These are phyloP conservation scores for Phialophora macrospora DNA, from an alignment of 2,329 filamentous ascomycete species.

Conservation along the genomic window DNA sequence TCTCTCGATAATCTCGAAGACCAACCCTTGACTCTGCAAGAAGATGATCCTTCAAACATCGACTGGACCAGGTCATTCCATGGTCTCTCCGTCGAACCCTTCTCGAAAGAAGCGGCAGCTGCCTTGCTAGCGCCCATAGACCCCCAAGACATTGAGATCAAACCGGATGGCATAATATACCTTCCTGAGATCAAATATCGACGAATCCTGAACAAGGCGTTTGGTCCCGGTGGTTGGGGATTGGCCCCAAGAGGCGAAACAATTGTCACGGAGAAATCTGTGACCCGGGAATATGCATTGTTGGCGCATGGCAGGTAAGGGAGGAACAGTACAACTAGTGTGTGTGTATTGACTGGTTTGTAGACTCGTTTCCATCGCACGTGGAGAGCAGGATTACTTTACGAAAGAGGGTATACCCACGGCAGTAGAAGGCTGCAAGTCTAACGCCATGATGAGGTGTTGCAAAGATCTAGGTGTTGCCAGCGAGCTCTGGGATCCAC, in stretches of 20 bases:
- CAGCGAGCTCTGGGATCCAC: constrained; percentile 93
- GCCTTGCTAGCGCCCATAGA: constrained; percentile 71
- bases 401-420: constrained; percentile 86
- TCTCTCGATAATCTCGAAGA: constrained; percentile 42
- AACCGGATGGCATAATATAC: constrained; percentile 95
- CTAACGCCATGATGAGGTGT: constrained; percentile 95
- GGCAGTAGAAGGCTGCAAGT: constrained; percentile 95
- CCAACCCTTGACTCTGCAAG: constrained; percentile 54
- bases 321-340: background rate
- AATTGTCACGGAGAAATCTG: constrained; percentile 77
- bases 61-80: constrained; percentile 88
- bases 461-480: constrained; percentile 97
- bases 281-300: constrained; percentile 91
- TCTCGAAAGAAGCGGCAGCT: constrained; percentile 70
- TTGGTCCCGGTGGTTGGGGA: constrained; percentile 95
- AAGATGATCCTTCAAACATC: constrained; percentile 57
- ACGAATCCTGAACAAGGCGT: constrained; percentile 83
- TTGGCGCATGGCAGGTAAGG: constrained; percentile 80
- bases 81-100: constrained; percentile 72
- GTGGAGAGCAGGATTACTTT: constrained; percentile 95
- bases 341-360: background rate
- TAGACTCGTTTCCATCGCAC: constrained; percentile 88
- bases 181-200: constrained; percentile 98
- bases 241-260: constrained; percentile 85
- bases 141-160: constrained; percentile 85